Evolutionary conservation across 2,329 filamentous ascomycete genomes (phyloP).

Genomic region (Plenodomus biglobosus): DNA sequence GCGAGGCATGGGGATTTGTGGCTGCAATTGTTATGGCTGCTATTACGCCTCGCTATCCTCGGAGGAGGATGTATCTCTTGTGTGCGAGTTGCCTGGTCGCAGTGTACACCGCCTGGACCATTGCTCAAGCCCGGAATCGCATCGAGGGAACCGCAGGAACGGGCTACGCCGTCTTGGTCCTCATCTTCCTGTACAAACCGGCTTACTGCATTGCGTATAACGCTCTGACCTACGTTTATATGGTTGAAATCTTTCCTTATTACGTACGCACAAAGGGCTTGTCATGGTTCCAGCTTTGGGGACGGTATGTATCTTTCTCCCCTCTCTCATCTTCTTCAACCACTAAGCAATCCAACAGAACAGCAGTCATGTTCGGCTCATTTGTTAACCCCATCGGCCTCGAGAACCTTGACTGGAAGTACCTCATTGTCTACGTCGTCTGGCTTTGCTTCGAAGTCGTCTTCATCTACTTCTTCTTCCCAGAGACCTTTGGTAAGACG

Average conservation of each 20-base stretch:
- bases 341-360: slow-evolving; percentile 48
- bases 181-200: slow-evolving; percentile 56
- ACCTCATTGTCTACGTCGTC: slow-evolving; percentile 62
- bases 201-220: slow-evolving; percentile 62
- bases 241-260: slow-evolving; percentile 54
- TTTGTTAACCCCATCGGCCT: slow-evolving; percentile 65
- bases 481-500: slow-evolving; percentile 39
- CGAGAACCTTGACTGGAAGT: slow-evolving; percentile 61
- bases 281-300: slow-evolving; percentile 61
- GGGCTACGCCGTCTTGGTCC: slow-evolving; percentile 52
- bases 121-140: slow-evolving; percentile 56
- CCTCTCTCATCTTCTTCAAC: no score
- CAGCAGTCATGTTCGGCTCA: slow-evolving; percentile 62
- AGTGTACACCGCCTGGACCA: slow-evolving; percentile 44
- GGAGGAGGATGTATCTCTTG: slow-evolving; percentile 59
- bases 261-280: slow-evolving; percentile 54
- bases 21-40: slow-evolving; percentile 59
- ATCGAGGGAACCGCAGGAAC: slow-evolving; percentile 29
- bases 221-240: slow-evolving; percentile 59
- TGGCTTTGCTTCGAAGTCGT: slow-evolving; percentile 39
- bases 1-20: slow-evolving; percentile 61
- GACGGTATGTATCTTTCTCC: neutral
- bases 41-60: slow-evolving; percentile 57
- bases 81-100: slow-evolving; percentile 39
- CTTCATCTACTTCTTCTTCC: slow-evolving; percentile 42